Base-by-base conservation (phyloP, 2,329 filamentous ascomycete species). In the Aaosphaeria arxii region DNA sequence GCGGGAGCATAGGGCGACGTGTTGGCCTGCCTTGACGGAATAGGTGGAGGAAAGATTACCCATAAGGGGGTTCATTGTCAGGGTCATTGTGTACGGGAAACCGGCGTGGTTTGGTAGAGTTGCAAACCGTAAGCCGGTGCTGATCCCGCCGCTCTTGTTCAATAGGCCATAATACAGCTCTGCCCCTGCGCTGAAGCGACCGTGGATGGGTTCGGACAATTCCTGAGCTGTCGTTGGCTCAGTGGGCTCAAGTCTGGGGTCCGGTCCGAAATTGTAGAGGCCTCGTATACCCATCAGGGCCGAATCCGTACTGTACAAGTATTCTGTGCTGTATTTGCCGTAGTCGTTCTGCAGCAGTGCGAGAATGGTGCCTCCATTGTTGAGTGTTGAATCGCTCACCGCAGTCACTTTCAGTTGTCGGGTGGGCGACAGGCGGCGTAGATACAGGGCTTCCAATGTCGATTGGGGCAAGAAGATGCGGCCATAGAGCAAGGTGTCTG, bases 161-260 rank as follows among this genome's bases (percentile, higher is more conserved):
- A 96, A 74, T 1, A 91, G 87, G 24, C 92, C 94, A 74, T 99
- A 99, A 74, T 97, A 99, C 33, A 95, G 78, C 71, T 99, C 94
- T 47, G 86, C 92, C 33, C 94, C 94, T 3, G 89, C 89, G 62
- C 89, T 95, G 67, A 97, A 90, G 17, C 92, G 85, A 6, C 88
- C 91, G 74, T 84, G 87, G 49, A 86, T 83, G 57, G 79, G 82
- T 64, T 87, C 68, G 45, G 48, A 84, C 42, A 57, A 48, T 42
- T 64, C 53, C 40, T 62, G 56, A 42, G 54, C 52, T 32, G 53
- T 50, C 33, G 51, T 53, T 11, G 61, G 59, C 44, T 58, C 51
- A 11, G 57, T 59, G 32, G 62, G 58, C 38, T 54, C 59, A 30
- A 55, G 52, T 46, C 75, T 71, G 6, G 82, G 81, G 54, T 92